These are phyloP conservation scores for Fusarium scirpi DNA, from an alignment of 2,329 filamentous ascomycete genomes.

Conservation along the genomic window DNA sequence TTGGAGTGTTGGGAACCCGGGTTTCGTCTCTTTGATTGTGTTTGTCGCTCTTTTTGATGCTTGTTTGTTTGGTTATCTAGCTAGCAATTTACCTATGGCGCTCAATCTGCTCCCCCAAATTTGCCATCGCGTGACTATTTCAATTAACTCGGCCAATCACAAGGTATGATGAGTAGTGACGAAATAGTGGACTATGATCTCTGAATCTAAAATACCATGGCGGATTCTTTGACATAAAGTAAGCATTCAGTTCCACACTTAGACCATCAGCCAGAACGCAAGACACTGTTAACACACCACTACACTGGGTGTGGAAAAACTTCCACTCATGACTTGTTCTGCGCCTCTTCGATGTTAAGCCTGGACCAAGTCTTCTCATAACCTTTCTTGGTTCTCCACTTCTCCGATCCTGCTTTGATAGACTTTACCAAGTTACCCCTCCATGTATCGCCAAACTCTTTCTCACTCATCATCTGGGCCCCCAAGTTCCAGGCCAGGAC, in stretches of 20 bases:
- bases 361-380: slow-evolving; percentile 30
- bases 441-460: slow-evolving; percentile 35
- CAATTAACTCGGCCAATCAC: neutral
- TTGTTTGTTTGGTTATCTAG: neutral
- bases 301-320: neutral
- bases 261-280: neutral
- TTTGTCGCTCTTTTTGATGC: neutral
- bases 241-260: neutral
- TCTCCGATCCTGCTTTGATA: slow-evolving; percentile 36
- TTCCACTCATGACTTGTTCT: neutral
- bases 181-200: neutral
- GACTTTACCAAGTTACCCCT: slow-evolving; percentile 21
- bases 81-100: neutral
- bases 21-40: neutral
- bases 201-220: neutral
- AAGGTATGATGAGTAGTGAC: neutral
- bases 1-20: neutral
- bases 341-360: neutral
- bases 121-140: neutral
- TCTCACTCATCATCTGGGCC: slow-evolving; percentile 8
- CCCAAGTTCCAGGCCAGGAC: slow-evolving; percentile 58
- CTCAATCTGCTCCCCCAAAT: neutral
- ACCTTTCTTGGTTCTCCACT: slow-evolving; percentile 31
- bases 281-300: rapidly evolving
- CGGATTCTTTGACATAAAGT: neutral